phyloP scores from a whole-genome alignment of 495 filamentous ascomycete genomes.

The Aspergillus steynii region DNA sequence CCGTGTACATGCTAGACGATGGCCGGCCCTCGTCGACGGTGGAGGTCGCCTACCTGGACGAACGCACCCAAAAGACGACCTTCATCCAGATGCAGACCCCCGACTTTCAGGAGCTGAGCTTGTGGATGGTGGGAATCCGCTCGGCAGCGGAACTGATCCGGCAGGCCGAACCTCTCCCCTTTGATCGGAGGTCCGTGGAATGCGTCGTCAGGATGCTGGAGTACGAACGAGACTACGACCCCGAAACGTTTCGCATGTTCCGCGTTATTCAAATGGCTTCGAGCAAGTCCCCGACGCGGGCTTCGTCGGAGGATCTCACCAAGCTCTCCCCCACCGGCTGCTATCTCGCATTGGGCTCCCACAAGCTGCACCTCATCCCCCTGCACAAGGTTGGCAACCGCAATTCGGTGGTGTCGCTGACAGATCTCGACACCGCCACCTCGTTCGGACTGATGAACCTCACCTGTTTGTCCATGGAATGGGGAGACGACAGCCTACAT shows the following conservation, averaged over 20 bases:
- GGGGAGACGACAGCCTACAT: constrained; percentile 81
- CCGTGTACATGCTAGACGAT: constrained; percentile 78
- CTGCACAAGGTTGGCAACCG: constrained; percentile 62
- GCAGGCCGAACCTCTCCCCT: constrained; percentile 52
- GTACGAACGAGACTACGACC: constrained; percentile 67
- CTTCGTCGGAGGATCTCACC: constrained; percentile 75
- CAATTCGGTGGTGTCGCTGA: constrained; percentile 54
- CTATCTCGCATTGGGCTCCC: constrained; percentile 82
- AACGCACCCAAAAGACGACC: constrained; percentile 60
- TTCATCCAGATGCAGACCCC: constrained; percentile 68
- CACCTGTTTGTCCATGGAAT: constrained; percentile 63
- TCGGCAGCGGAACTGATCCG: constrained; percentile 57
- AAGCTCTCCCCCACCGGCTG: constrained; percentile 72
- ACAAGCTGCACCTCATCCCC: constrained; percentile 80
- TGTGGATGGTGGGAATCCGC: constrained; percentile 72
- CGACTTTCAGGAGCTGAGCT: constrained; percentile 70
- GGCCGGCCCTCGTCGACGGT: constrained; percentile 75
- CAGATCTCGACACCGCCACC: constrained; percentile 45
- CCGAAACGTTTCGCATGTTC: constrained; percentile 73
- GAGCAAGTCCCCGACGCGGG: constrained; percentile 55
- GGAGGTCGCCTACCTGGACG: constrained; percentile 76
- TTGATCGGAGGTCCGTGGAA: constrained; percentile 60
- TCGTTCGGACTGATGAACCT: constrained; percentile 78
- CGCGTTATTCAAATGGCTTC: constrained; percentile 76
- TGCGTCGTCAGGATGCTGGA: constrained; percentile 69